Conservation (phyloP, 2,329 filamentous ascomycete genomes). For the Neonectria magnoliae region DNA sequence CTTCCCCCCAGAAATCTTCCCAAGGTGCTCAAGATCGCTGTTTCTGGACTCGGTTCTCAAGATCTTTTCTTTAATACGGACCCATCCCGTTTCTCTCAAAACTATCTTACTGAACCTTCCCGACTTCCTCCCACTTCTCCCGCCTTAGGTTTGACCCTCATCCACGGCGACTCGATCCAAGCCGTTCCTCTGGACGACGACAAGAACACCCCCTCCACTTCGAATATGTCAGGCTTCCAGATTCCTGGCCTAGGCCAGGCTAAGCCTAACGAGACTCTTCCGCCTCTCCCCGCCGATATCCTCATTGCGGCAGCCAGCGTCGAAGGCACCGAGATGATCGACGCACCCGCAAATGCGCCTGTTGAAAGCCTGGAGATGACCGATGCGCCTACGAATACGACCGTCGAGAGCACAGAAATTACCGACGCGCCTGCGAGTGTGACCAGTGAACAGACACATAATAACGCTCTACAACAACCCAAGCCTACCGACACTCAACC, state of each 20-base stretch:
- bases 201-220: background rate
- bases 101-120: too few relatives aligned
- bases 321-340: slow-evolving; percentile 36
- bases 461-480: slow-evolving; percentile 9
- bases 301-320: slow-evolving; percentile 44
- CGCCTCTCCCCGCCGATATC: slow-evolving; percentile 49
- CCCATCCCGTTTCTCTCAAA: too few relatives aligned
- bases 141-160: background rate
- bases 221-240: slow-evolving; percentile 54
- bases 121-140: background rate
- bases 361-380: slow-evolving; percentile 33
- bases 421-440: slow-evolving; percentile 21
- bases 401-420: slow-evolving; percentile 30
- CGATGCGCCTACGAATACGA: slow-evolving; percentile 20
- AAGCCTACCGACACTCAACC: slow-evolving; percentile 17
- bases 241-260: slow-evolving; percentile 57
- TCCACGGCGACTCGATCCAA: slow-evolving; percentile 2
- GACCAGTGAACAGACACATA: slow-evolving; percentile 13
- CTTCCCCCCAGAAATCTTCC: slow-evolving; percentile 11
- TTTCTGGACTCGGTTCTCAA: background rate
- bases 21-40: background rate
- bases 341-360: slow-evolving; percentile 17
- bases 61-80: too few relatives aligned
- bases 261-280: slow-evolving; percentile 54
- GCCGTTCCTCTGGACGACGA: background rate